Conservation (phyloP, 192 early-diverging fungal genomes). For the Diversispora epigaea region DNA sequence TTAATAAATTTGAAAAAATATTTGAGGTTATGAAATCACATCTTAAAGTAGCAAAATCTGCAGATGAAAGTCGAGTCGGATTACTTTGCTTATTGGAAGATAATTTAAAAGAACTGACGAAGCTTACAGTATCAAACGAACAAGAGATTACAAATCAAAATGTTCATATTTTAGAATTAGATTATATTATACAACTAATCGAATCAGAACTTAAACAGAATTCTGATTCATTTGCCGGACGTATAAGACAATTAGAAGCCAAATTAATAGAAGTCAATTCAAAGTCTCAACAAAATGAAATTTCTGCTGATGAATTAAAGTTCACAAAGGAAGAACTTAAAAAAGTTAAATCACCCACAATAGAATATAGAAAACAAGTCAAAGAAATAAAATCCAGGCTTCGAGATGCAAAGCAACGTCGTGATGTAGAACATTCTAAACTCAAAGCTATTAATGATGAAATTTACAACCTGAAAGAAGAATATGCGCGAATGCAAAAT, state of each 20-base stretch:
- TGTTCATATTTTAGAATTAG: background rate
- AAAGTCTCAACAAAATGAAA: background rate
- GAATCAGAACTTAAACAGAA: background rate
- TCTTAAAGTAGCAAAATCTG: background rate
- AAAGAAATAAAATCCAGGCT: background rate
- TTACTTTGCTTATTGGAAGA: background rate
- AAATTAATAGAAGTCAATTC: background rate
- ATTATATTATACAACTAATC: background rate
- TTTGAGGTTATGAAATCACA: background rate
- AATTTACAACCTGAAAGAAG: background rate
- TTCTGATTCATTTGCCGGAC: background rate
- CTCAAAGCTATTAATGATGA: slow-evolving; percentile 1
- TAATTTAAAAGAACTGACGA: background rate
- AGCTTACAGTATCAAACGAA: background rate
- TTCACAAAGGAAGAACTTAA: background rate
- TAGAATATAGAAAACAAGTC: background rate
- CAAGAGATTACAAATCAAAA: background rate
- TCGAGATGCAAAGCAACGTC: background rate
- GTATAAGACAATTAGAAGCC: slow-evolving; percentile 1
- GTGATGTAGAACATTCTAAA: background rate
- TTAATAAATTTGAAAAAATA: background rate
- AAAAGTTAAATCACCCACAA: background rate
- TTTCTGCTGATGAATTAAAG: background rate
- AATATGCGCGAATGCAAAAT: slow-evolving; percentile 20
- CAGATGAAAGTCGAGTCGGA: background rate